These are phyloP conservation scores for Ophiostoma australiae DNA, from an alignment of 2,329 filamentous ascomycete species.

Conservation along the genomic window DNA sequence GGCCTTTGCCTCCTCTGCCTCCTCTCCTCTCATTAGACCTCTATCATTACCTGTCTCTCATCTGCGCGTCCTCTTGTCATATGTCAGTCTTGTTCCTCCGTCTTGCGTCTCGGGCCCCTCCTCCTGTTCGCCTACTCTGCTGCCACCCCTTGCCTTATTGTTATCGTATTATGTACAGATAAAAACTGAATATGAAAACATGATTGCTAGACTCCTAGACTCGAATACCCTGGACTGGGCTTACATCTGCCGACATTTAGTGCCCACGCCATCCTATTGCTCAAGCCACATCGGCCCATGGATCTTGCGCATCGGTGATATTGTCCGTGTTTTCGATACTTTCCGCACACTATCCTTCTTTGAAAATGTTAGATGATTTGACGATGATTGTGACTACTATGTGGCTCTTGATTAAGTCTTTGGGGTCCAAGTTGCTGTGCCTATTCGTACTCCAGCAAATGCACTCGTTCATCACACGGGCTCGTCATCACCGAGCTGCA, in stretches of 20 bases:
- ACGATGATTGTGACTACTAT: background rate
- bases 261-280: background rate
- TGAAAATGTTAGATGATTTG: background rate
- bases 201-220: background rate
- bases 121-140: background rate
- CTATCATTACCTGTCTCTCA: background rate
- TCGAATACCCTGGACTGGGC: background rate
- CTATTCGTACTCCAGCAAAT: background rate
- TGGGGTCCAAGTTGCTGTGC: background rate
- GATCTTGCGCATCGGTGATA: slow-evolving; percentile 3
- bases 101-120: background rate
- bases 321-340: background rate
- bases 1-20: background rate
- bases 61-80: background rate
- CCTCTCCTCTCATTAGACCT: background rate
- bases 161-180: background rate
- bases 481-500: background rate
- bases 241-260: background rate
- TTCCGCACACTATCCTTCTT: background rate
- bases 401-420: background rate
- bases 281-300: background rate
- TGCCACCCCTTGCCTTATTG: background rate
- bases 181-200: background rate
- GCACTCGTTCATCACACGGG: background rate
- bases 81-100: background rate